Evolutionary conservation across 2,329 filamentous ascomycete species (phyloP).

Genomic region (Blumeriella jaapii): DNA sequence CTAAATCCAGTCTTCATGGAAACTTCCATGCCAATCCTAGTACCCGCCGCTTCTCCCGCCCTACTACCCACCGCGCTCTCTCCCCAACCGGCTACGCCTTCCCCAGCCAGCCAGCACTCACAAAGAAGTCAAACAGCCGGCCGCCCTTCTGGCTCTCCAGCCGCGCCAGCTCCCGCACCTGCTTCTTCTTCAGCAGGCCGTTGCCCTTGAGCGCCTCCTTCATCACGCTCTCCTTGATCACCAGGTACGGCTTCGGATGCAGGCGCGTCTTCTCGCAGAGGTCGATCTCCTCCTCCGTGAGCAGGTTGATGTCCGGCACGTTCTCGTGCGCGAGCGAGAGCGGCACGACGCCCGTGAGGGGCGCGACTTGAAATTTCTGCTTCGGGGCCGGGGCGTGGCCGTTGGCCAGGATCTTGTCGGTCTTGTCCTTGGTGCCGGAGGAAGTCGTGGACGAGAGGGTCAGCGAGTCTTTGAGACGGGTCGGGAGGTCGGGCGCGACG

Average conservation of each 20-base stretch:
- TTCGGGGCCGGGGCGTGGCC: constrained; percentile 32
- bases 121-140: constrained; percentile 88
- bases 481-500: constrained; percentile 66
- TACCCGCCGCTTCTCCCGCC: too few species aligned
- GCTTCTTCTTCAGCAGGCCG: constrained; percentile 85
- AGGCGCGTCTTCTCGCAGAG: constrained; percentile 75
- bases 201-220: constrained; percentile 85
- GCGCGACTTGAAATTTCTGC: constrained; percentile 40
- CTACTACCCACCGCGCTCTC: too few species aligned
- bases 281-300: constrained; percentile 74
- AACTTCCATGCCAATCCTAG: too few species aligned
- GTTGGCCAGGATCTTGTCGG: constrained; percentile 39
- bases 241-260: constrained; percentile 88
- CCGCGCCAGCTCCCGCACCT: constrained; percentile 73
- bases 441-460: too few species aligned
- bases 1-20: too few species aligned
- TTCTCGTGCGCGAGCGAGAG: constrained; percentile 39
- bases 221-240: constrained; percentile 87
- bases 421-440: constrained; percentile 39
- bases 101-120: constrained; percentile 82
- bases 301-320: constrained; percentile 71
- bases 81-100: constrained; percentile 46
- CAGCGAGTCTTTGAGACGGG: constrained; percentile 33
- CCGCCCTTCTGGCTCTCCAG: constrained; percentile 78
- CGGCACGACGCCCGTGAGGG: constrained; percentile 33